A percentile compares a stretch with the other conserved stretches of the same genome.
Conservation (phyloP, 805 yeast species). For the Saccharomycopsis guyanensis region DNA sequence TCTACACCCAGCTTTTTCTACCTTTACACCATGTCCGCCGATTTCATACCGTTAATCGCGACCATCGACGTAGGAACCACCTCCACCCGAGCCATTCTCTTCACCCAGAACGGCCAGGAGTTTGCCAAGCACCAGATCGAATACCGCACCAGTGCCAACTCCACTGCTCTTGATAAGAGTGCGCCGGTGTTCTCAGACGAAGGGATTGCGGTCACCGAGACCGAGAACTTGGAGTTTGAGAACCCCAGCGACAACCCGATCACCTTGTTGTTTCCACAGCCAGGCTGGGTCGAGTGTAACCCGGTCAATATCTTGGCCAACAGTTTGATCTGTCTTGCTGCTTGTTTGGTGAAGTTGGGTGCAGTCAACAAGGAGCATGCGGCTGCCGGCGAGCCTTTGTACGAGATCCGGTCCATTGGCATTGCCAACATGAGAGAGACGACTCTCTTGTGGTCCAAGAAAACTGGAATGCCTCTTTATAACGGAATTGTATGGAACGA, state of each 20-base stretch:
- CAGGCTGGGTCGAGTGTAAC: slow-evolving; percentile 93
- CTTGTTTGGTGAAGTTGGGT: slow-evolving; percentile 50
- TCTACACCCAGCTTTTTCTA: not conserved
- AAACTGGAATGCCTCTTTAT: slow-evolving; percentile 74
- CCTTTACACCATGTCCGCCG: not conserved
- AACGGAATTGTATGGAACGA: slow-evolving; percentile 97
- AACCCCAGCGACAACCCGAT: slow-evolving; percentile 37
- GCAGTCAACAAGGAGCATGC: slow-evolving; percentile 44
- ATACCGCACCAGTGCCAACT: slow-evolving; percentile 63
- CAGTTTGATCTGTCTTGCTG: slow-evolving; percentile 71
- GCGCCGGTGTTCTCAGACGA: slow-evolving; percentile 61
- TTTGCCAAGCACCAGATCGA: slow-evolving; percentile 87
- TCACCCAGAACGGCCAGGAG: slow-evolving; percentile 65
- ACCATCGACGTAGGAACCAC: slow-evolving; percentile 90
- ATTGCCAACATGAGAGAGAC: slow-evolving; percentile 96
- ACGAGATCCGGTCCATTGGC: slow-evolving; percentile 67
- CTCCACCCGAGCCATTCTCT: slow-evolving; percentile 80
- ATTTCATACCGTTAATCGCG: slow-evolving; percentile 41
- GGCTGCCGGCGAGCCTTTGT: slow-evolving; percentile 40
- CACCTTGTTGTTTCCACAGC: slow-evolving; percentile 68
- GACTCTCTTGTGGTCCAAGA: slow-evolving; percentile 77
- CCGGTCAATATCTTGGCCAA: slow-evolving; percentile 77
- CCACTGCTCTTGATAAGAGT: slow-evolving; percentile 28
- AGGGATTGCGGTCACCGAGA: slow-evolving; percentile 57
- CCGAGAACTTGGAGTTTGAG: slow-evolving; percentile 55